Percentiles rank a stretch among this genome's conserved stretches.
Conservation (phyloP, 176 grass and related monocot species). For the Dactylis glomerata region DNA sequence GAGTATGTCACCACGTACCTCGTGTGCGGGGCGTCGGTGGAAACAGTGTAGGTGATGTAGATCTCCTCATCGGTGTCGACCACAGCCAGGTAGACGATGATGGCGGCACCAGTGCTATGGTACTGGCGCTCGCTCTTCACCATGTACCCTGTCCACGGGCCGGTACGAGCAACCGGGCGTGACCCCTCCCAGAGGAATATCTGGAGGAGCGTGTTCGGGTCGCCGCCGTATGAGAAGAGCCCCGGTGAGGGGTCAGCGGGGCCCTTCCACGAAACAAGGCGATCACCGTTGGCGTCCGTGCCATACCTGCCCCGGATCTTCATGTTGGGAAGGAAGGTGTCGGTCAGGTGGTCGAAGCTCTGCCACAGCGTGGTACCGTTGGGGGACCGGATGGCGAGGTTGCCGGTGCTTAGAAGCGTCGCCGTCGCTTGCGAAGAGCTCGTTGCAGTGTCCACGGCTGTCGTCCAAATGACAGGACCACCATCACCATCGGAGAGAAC, state of each 20-base stretch:
- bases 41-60: background rate
- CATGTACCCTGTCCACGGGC: slow-evolving; percentile 29
- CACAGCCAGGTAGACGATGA: background rate
- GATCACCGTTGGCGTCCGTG: background rate
- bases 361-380: slow-evolving; percentile 19
- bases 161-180: background rate
- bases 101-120: no score
- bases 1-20: slow-evolving; percentile 10
- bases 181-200: background rate
- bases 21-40: background rate
- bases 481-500: background rate
- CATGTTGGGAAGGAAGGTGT: slow-evolving; percentile 24
- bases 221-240: background rate
- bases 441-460: background rate
- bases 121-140: background rate
- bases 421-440: background rate
- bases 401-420: slow-evolving; percentile 9
- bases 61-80: background rate
- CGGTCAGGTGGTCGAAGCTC: slow-evolving; percentile 19
- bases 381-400: slow-evolving; percentile 21
- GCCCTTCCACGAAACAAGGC: background rate
- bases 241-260: slow-evolving; percentile 18
- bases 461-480: background rate
- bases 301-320: background rate
- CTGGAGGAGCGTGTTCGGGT: background rate